Evolutionary conservation across 257 asterid genomes (phyloP), one percentile per base, ranked within the genome.

Genomic region (Ocimum tenuiflorum): DNA sequence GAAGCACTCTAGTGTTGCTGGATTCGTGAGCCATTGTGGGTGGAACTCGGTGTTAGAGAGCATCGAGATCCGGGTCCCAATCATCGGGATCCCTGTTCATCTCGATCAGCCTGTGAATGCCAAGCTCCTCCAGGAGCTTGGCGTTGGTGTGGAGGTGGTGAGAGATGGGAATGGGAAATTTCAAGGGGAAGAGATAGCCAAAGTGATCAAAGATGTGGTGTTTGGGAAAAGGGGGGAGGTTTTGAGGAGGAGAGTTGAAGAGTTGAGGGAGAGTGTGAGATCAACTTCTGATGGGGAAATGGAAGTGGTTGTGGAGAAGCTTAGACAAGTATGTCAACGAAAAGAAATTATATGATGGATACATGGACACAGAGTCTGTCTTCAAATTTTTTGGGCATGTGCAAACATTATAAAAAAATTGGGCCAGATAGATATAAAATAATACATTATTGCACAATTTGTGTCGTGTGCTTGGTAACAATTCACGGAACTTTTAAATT

Each of bases 31-130:
- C 17, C 56, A 45, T 11, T 31, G 68, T 24, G 31, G 68, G 17
- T 62, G 68, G 68, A 62, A 24, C 55, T 61, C 67, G 2, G 8
- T 61, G 42, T 22, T 24, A 55, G 67, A 61, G 55, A 61, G 68
- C 39, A 45, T 62, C 15, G 55, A 43, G 36, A 7, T 19, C 4
- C 52, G 52, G 52, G 71, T 65, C 22, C 63, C 63, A 4, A 39
- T 65, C 14, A 36, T 51, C 36, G 63, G 14, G 27, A 17, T 56
- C 14, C 63, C 15, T 4, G 14, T 56, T 14, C 63, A 56, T 33
- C 45, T 56, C 8, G 41, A 53, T 14, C 60, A 53, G 12, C 62
- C 45, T 0, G 5, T 58, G 17, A 58, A 58, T 35, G 9, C 31
- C 4, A 24, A 4, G 31, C 31, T 24, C 3, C 4, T 24, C 3